Base-by-base conservation (phyloP, 2,329 filamentous ascomycete species). In the Didymosphaeria variabile region DNA sequence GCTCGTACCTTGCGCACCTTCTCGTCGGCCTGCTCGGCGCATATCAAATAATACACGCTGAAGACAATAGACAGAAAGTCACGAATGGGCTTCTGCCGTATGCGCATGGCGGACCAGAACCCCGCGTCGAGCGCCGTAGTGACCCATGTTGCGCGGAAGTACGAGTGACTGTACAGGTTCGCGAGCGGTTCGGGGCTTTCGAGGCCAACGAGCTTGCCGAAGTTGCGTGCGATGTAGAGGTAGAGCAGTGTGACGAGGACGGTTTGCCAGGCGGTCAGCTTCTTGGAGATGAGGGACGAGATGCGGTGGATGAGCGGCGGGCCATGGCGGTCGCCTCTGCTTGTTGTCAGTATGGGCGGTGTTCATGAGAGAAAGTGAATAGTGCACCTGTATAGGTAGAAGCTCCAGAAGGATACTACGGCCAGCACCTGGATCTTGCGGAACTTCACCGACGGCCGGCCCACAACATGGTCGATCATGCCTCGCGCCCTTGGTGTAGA, bases 91-190 rank as follows among this genome's bases (percentile, higher is more conserved):
- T 91, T 93, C 51, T 84, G 84, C 59, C 87, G 87, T 65, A 99
- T 94, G 71, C 89, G 90, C 95, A 99, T 99, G 36, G 95, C 95
- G 0, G 93, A 97, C 95, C 95, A 99, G 79, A 97, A 99, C 1
- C 95, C 95, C 6, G 95, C 95, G 72, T 99, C 95, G 62, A 99
- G 81, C 0, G 93, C 95, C 0, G 95, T 99, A 56, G 95, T 89
- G 17, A 98, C 88, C 95, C 95, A 99, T 75, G 95, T 99, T 58
- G 95, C 95, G 52, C 95, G 90, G 78, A 97, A 99, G 81, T 96
- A 99, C 31, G 91, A 89, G 55, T 92, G 86, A 57, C 92, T 93
- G 81, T 99, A 99, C 77, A 98, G 90, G 74, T 97, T 97, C 32
- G 94, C 91, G 73, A 99, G 85, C 21, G 95, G 95, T 72, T 99